Percentiles rank a stretch among this genome's conserved stretches.
Conservation (phyloP, 2,329 filamentous ascomycete species). For the Beauveria sp. region DNA sequence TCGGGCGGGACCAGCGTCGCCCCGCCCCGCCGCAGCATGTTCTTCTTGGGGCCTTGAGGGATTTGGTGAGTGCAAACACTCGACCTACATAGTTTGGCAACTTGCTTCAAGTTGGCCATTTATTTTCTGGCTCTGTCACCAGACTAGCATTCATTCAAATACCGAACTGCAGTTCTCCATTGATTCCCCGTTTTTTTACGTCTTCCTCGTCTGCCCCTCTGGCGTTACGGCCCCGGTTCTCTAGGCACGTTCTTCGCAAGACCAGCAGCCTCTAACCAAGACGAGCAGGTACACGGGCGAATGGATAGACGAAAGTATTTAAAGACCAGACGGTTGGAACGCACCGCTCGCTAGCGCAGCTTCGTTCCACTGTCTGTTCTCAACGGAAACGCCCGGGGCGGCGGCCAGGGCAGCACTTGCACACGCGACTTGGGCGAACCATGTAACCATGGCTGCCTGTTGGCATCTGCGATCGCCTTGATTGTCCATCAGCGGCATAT, state of each 20-base stretch:
- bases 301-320: not conserved
- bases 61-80: not conserved
- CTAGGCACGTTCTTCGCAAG: not conserved
- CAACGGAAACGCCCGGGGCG: not conserved
- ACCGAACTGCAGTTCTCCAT: not conserved
- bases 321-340: not conserved
- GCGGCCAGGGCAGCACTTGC: not conserved
- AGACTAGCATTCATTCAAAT: slow-evolving; percentile 7
- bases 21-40: not conserved
- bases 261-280: not conserved
- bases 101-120: not conserved
- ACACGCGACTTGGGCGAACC: slow-evolving; percentile 2
- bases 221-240: not conserved
- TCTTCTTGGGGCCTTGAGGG: not conserved
- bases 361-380: slow-evolving; percentile 1
- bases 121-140: not conserved
- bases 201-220: not conserved
- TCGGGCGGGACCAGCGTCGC: not conserved
- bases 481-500: not conserved
- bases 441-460: not conserved
- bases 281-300: not conserved
- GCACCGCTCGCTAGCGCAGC: not conserved
- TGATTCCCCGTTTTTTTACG: not conserved
- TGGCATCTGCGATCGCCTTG: not conserved
- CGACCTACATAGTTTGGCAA: not conserved